Conservation (phyloP, 148 eudicot species). For the Salicornia ramosissima region DNA sequence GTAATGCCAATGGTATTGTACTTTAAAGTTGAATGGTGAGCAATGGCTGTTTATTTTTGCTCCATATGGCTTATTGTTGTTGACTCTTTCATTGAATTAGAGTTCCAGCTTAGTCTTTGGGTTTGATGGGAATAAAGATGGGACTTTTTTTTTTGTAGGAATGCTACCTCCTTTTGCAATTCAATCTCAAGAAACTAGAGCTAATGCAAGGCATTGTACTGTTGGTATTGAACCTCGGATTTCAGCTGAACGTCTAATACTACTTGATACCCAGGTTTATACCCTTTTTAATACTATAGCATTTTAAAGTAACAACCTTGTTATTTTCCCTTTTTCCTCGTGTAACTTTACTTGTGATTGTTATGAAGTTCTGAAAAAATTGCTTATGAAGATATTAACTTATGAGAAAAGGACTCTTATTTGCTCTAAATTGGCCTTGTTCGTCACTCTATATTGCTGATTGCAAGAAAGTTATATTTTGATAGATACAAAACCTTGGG, state of each 20-base stretch:
- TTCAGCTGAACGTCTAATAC: constrained; percentile 73
- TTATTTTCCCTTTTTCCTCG: not conserved
- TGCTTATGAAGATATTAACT: not conserved
- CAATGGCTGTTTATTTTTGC: not conserved
- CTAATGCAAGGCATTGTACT: constrained; percentile 77
- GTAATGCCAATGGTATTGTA: not conserved
- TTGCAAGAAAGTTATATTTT: not conserved
- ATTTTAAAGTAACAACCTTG: not conserved
- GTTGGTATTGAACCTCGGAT: constrained; percentile 83
- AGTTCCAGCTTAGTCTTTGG: not conserved
- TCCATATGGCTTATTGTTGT: not conserved
- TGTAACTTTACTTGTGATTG: no score
- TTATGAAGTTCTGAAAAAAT: not conserved
- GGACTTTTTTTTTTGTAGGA: constrained; percentile 39
- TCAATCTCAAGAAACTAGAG: constrained; percentile 71
- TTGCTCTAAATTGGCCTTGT: no score
- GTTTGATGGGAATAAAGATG: not conserved
- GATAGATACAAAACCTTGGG: not conserved
- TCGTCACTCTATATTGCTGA: no score
- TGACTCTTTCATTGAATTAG: not conserved
- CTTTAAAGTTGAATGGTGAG: not conserved
- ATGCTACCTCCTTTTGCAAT: constrained; percentile 80
- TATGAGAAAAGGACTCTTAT: not conserved
- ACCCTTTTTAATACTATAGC: not conserved
- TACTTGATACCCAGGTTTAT: constrained; percentile 90